Evolutionary conservation across 2,329 filamentous ascomycete genomes (phyloP).

Genomic region (Chalaropsis thielavioides): DNA sequence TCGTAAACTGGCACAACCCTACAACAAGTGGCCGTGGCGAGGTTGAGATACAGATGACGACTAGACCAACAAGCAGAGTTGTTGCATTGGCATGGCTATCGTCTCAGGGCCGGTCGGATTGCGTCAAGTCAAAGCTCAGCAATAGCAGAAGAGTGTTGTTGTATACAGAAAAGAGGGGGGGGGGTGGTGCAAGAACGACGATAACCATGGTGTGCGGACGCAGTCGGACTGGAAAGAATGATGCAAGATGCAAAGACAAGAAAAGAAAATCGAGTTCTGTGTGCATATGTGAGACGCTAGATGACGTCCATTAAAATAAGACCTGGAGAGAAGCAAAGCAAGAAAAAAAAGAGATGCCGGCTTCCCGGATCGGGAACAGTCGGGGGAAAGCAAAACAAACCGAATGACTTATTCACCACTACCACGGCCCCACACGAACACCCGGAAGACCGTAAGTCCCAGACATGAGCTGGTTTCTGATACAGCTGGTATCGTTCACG

Average conservation of each 20-base stretch:
- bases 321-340: constrained; percentile 16
- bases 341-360: constrained; percentile 23
- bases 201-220: background rate
- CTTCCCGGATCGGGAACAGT: background rate
- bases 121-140: background rate
- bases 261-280: background rate
- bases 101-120: background rate
- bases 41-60: no score
- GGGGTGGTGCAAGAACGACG: background rate
- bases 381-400: background rate
- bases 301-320: constrained; percentile 9
- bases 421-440: constrained; percentile 50
- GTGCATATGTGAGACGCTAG: background rate
- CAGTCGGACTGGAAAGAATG: background rate
- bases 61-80: no score
- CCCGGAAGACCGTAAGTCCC: constrained; percentile 42
- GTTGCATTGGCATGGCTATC: background rate
- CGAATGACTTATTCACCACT: constrained; percentile 20
- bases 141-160: background rate
- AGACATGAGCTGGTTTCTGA: constrained; percentile 47
- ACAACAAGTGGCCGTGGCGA: no score
- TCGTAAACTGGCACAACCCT: background rate
- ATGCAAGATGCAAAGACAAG: background rate
- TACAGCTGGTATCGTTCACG: constrained; percentile 36
- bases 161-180: background rate